Evolutionary conservation across 192 early-diverging fungal genomes (phyloP), one percentile per base, ranked within the genome.

Genomic region (Backusella australiensis): DNA sequence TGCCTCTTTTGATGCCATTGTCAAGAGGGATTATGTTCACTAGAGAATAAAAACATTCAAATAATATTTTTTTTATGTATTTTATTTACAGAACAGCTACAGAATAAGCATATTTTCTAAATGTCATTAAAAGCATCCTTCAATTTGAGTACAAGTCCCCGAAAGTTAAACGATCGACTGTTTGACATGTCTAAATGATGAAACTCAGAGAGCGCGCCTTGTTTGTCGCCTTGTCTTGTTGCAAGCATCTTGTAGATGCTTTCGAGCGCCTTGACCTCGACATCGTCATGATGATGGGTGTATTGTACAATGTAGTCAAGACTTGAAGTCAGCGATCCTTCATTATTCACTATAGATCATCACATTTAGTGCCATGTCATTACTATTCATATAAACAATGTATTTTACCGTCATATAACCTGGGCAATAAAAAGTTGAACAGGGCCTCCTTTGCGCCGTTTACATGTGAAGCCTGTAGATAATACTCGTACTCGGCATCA

Each of bases 1-100:
- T n/a, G 83, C 83, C 23, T 78, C 74, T 14, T 91, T 95, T 75
- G 89, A 93, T 77, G 82, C 79, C 49, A 84, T 93, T 75, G 86
- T 91, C 32, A 88, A 89, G 82, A 81, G 29, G 29, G 70, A 71
- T 19, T 71, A 71, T 41, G 70, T 71, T 71, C 70, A 71, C 34
- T 71, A 71, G 34, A 68, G 1, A 49, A 49, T 19, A 52, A 4
- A 52, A n/a, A 7, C 3, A 4, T 0, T 52, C 7, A 4, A 52
- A 52, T n/a, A 49, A 29, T 23, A n/a, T n/a, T n/a, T n/a, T n/a
- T n/a, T n/a, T n/a, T n/a, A n/a, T 29, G 0, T 19, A 56, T 9
- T 56, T 59, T 59, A 23, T 23, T 59, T 59, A 59, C 53, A 59
- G 8, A 7, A 23, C 53, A 63, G n/a, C 29, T 3, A 29, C 9